A percentile compares a stretch with the other conserved stretches of the same genome.
These are phyloP conservation scores for Hondaea fermentalgiana DNA, from an alignment of 108 stramenopile genomes.

Conservation along the genomic window DNA sequence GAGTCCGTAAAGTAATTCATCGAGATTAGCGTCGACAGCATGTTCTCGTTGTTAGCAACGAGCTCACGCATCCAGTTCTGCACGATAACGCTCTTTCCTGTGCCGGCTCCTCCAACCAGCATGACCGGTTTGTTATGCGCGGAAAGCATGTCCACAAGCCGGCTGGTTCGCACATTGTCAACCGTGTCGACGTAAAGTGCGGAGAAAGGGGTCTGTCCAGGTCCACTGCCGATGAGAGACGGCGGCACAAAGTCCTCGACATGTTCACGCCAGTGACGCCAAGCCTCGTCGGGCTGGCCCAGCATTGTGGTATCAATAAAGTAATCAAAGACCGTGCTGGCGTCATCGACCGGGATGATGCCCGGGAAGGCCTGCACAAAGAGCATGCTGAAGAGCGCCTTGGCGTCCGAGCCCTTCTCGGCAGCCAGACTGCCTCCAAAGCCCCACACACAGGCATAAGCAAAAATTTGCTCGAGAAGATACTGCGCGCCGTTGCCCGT, in stretches of 20 bases:
- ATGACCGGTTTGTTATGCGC: constrained; percentile 64
- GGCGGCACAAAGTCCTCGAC: constrained; percentile 57
- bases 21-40: constrained; percentile 65
- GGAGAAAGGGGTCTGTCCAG: constrained; percentile 68
- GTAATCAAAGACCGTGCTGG: constrained; percentile 67
- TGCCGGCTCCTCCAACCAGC: constrained; percentile 76
- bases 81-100: constrained; percentile 77
- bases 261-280: constrained; percentile 53
- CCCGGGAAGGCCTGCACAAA: background rate
- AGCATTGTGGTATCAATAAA: constrained; percentile 48
- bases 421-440: constrained; percentile 78
- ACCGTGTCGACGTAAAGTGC: constrained; percentile 68
- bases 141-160: constrained; percentile 63
- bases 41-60: constrained; percentile 52
- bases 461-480: constrained; percentile 58
- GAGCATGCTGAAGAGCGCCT: constrained; percentile 63
- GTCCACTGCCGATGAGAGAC: constrained; percentile 58
- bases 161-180: constrained; percentile 70
- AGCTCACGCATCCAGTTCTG: constrained; percentile 60
- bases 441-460: constrained; percentile 74
- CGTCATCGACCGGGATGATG: background rate
- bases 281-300: constrained; percentile 24
- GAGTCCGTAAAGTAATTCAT: constrained; percentile 80
- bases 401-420: constrained; percentile 50
- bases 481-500: constrained; percentile 52